phyloP scores from a whole-genome alignment of 352 stramenopile species.

The Bremia lactucae region DNA sequence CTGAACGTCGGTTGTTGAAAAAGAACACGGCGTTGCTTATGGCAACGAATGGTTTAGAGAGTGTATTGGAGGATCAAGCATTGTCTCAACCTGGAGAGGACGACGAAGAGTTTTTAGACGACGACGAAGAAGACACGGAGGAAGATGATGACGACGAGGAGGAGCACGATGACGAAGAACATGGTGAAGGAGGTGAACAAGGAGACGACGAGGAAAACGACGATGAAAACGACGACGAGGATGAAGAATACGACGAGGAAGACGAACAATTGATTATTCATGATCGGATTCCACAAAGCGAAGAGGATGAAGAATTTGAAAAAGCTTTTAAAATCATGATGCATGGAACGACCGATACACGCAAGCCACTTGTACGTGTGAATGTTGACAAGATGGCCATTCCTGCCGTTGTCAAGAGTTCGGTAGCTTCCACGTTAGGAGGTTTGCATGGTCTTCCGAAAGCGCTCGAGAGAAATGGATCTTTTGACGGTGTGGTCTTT shows the following conservation, averaged over 20 bases:
- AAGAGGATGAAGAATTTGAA: slow-evolving; percentile 84
- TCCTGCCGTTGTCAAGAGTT: slow-evolving; percentile 65
- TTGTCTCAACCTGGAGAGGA: slow-evolving; percentile 30
- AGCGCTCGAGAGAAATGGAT: slow-evolving; percentile 18
- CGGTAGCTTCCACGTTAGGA: slow-evolving; percentile 12
- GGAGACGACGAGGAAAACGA: slow-evolving; percentile 74
- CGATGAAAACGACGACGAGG: slow-evolving; percentile 58
- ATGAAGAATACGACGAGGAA: slow-evolving; percentile 63
- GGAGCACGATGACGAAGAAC: slow-evolving; percentile 41
- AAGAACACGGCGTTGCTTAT: slow-evolving; percentile 37
- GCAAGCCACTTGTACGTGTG: slow-evolving; percentile 50
- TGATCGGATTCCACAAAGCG: slow-evolving; percentile 58
- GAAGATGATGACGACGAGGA: slow-evolving; percentile 52
- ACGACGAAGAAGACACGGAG: slow-evolving; percentile 48
- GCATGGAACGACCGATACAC: slow-evolving; percentile 45
- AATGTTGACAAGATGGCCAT: slow-evolving; percentile 87
- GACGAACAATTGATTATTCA: slow-evolving; percentile 86
- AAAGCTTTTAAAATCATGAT: slow-evolving; percentile 85
- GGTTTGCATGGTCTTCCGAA: slow-evolving; percentile 10
- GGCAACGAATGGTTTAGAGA: slow-evolving; percentile 20
- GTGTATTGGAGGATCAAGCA: slow-evolving; percentile 24
- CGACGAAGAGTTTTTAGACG: slow-evolving; percentile 27
- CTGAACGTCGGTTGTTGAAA: slow-evolving; percentile 52
- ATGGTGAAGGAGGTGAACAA: slow-evolving; percentile 38
- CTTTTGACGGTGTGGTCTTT: slow-evolving; percentile 70